Percentiles rank a stretch among this genome's conserved stretches.
Conservation (phyloP, 371 early-diverging fungal genomes). For the Mortierella sp. region DNA sequence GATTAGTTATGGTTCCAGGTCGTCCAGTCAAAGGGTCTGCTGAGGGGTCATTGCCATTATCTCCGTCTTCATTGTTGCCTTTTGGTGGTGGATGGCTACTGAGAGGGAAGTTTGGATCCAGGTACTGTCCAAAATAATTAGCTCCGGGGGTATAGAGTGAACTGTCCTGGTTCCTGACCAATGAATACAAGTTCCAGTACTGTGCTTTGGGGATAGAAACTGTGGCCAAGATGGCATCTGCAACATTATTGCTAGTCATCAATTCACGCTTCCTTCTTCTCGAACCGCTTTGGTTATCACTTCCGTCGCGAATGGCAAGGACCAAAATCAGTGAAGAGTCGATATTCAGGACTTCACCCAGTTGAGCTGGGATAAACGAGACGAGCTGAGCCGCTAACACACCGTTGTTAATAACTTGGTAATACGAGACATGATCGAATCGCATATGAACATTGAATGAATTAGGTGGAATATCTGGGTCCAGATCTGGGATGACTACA, state of each 20-base stretch:
- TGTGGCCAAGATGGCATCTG: constrained; percentile 36
- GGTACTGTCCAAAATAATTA: constrained; percentile 37
- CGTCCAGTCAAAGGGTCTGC: constrained; percentile 25
- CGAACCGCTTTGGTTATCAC: neutral
- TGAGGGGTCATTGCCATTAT: constrained; percentile 3
- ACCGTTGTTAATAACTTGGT: constrained; percentile 44
- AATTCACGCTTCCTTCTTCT: constrained; percentile 30
- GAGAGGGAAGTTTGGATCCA: constrained; percentile 32
- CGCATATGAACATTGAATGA: constrained; percentile 44
- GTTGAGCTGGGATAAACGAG: constrained; percentile 41
- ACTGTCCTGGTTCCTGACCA: constrained; percentile 25
- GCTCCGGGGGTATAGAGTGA: constrained; percentile 17
- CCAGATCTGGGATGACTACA: constrained; percentile 41
- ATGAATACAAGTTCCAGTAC: constrained; percentile 18
- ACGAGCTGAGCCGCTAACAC: constrained; percentile 49
- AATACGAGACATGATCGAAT: constrained; percentile 42
- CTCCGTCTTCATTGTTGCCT: neutral
- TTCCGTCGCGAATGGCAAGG: constrained; percentile 41
- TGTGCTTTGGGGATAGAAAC: constrained; percentile 27
- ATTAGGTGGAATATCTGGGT: constrained; percentile 29
- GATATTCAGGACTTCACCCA: constrained; percentile 21
- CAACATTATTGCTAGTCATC: constrained; percentile 22
- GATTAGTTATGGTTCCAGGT: neutral
- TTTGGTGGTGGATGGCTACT: constrained; percentile 28
- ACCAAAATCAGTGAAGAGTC: constrained; percentile 24